phyloP scores from a whole-genome alignment of 345 rosid species.

The Heritiera fomes region DNA sequence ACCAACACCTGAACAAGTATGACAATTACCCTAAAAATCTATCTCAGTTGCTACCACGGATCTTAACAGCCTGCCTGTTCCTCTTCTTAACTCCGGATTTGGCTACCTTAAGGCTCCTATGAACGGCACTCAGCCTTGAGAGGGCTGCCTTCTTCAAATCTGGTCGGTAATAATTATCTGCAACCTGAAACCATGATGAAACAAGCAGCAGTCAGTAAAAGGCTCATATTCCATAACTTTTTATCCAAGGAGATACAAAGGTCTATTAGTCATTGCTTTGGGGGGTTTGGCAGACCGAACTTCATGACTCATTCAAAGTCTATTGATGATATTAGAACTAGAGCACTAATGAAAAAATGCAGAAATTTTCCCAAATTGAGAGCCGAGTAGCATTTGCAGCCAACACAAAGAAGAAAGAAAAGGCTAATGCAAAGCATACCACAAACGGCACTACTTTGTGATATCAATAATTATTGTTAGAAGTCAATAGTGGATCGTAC shows the following conservation, averaged over 20 bases:
- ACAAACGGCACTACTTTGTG: not conserved
- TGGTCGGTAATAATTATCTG: conserved; percentile 69
- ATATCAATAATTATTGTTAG: not conserved
- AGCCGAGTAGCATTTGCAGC: not conserved
- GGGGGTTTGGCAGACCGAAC: not conserved
- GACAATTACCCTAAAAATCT: not conserved
- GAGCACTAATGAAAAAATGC: not conserved
- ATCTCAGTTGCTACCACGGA: conserved; percentile 30
- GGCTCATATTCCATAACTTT: not conserved
- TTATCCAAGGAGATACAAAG: not conserved
- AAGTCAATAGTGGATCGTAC: not conserved
- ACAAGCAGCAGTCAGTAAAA: not conserved
- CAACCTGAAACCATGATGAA: conserved; percentile 42
- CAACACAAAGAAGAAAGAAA: not conserved
- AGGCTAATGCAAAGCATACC: not conserved
- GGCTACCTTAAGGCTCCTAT: conserved; percentile 64
- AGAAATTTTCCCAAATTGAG: not conserved
- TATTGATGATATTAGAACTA: not conserved
- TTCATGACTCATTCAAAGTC: not conserved
- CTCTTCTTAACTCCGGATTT: conserved; percentile 70
- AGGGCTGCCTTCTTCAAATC: conserved; percentile 74
- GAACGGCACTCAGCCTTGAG: conserved; percentile 62
- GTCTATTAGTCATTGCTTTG: not conserved
- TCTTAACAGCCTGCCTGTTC: conserved; percentile 52
- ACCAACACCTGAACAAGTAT: not conserved